A percentile compares a stretch with the other conserved stretches of the same genome.
These are phyloP conservation scores for Phytophthora cactorum DNA, from an alignment of 352 stramenopile genomes.

Conservation along the genomic window DNA sequence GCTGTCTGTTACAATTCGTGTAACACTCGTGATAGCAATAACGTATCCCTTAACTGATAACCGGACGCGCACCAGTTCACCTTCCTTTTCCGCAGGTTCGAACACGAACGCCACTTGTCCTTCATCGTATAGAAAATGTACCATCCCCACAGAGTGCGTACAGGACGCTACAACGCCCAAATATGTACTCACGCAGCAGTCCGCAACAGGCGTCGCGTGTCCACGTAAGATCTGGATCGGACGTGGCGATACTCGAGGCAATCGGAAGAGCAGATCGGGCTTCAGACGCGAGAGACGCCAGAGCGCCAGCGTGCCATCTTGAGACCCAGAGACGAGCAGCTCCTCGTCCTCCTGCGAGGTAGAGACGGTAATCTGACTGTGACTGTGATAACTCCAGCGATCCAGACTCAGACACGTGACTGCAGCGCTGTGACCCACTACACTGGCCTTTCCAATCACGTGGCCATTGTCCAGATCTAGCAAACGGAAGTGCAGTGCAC, in stretches of 20 bases:
- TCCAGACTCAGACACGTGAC: conserved; percentile 82
- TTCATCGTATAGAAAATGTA: conserved; percentile 79
- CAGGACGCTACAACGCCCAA: conserved; percentile 74
- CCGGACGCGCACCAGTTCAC: conserved; percentile 53
- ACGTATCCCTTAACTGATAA: conserved; percentile 71
- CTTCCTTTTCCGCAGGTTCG: conserved; percentile 34
- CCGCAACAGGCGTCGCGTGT: conserved; percentile 50
- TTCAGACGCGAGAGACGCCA: conserved; percentile 82
- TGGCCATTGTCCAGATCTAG: conserved; percentile 85
- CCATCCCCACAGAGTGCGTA: conserved; percentile 52
- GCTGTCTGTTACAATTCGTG: neutral
- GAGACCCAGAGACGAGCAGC: conserved; percentile 72
- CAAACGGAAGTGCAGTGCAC: conserved; percentile 77
- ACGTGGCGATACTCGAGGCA: conserved; percentile 69
- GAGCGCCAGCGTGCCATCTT: conserved; percentile 69
- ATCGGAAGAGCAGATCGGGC: conserved; percentile 72
- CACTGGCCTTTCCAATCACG: conserved; percentile 81
- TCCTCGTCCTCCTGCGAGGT: conserved; percentile 72
- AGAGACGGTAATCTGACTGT: conserved; percentile 32
- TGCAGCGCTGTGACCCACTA: conserved; percentile 69
- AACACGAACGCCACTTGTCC: conserved; percentile 76
- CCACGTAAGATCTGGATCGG: conserved; percentile 74
- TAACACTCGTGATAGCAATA: conserved; percentile 46
- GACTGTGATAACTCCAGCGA: conserved; percentile 55
- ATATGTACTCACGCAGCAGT: conserved; percentile 73